Conservation (phyloP, 257 asterid species). For the Forsythia suspensa region DNA sequence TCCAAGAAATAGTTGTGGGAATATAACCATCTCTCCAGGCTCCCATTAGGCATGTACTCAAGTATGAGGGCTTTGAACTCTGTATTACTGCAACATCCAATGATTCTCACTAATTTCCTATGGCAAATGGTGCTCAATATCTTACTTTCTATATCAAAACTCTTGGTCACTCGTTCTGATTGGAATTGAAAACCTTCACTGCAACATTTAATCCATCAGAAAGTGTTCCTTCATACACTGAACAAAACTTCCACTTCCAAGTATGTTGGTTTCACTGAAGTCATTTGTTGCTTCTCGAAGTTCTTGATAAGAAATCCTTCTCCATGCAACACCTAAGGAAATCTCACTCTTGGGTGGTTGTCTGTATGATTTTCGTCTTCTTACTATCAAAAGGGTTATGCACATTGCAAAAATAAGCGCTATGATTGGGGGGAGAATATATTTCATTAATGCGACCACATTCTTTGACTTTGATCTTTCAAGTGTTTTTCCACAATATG, state of each 20-base stretch:
- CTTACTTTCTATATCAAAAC: constrained; percentile 35
- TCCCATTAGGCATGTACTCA: constrained; percentile 28
- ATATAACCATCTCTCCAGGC: constrained; percentile 33
- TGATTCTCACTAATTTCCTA: constrained; percentile 39
- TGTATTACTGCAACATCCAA: constrained; percentile 30
- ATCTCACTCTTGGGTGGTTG: not conserved
- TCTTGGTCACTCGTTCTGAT: constrained; percentile 28
- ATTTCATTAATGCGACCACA: constrained; percentile 1
- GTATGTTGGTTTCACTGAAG: constrained; percentile 36
- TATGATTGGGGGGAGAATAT: constrained; percentile 7
- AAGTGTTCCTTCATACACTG: constrained; percentile 45
- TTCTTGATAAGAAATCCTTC: constrained; percentile 39
- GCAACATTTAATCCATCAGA: constrained; percentile 37
- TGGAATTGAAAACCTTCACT: constrained; percentile 40
- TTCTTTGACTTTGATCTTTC: constrained; percentile 4
- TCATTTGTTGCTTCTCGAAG: constrained; percentile 39
- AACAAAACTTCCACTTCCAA: constrained; percentile 57
- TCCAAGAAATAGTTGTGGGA: constrained; percentile 4
- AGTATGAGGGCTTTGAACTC: constrained; percentile 30
- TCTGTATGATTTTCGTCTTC: not conserved
- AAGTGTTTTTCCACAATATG: constrained; percentile 28
- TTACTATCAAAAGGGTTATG: constrained; percentile 12
- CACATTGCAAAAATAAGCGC: constrained; percentile 2
- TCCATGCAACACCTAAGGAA: constrained; percentile 21
- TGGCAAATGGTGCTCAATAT: constrained; percentile 42